Percentiles rank a stretch among this genome's conserved stretches.
Conservation (phyloP, 2,329 filamentous ascomycete species). For the Stagonosporopsis cucurbitacearum region DNA sequence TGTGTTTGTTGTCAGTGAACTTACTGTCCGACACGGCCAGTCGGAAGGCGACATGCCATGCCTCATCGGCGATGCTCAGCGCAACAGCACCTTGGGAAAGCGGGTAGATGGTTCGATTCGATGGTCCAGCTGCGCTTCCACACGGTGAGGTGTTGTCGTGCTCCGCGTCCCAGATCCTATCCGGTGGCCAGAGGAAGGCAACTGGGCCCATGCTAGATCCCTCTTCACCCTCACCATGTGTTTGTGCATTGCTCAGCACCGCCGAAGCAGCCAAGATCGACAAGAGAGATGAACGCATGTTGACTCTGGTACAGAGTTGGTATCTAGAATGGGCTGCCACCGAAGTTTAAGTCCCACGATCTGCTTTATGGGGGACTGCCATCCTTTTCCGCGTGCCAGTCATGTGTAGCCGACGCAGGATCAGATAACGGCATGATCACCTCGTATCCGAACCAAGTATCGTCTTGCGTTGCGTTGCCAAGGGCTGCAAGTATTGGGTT, state of each 20-base stretch:
- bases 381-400: neutral
- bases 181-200: slow-evolving; percentile 66
- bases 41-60: slow-evolving; percentile 61
- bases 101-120: slow-evolving; percentile 64
- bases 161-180: slow-evolving; percentile 62
- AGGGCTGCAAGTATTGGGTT: slow-evolving; percentile 24
- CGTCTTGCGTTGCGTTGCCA: slow-evolving; percentile 23
- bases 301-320: neutral
- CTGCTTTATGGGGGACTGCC: slow-evolving; percentile 11
- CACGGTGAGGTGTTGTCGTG: slow-evolving; percentile 65
- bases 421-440: slow-evolving; percentile 13
- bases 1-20: slow-evolving; percentile 10
- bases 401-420: slow-evolving; percentile 6
- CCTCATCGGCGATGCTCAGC: slow-evolving; percentile 64
- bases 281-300: slow-evolving; percentile 14
- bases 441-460: slow-evolving; percentile 11
- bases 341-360: neutral
- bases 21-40: slow-evolving; percentile 61
- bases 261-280: slow-evolving; percentile 7
- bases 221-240: slow-evolving; percentile 38
- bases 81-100: slow-evolving; percentile 63
- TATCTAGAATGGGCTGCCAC: too few relatives aligned
- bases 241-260: slow-evolving; percentile 21
- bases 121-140: slow-evolving; percentile 57
- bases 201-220: slow-evolving; percentile 60